Conservation (phyloP, 2,329 filamentous ascomycete genomes). For the Stagonosporopsis cucurbitacearum region DNA sequence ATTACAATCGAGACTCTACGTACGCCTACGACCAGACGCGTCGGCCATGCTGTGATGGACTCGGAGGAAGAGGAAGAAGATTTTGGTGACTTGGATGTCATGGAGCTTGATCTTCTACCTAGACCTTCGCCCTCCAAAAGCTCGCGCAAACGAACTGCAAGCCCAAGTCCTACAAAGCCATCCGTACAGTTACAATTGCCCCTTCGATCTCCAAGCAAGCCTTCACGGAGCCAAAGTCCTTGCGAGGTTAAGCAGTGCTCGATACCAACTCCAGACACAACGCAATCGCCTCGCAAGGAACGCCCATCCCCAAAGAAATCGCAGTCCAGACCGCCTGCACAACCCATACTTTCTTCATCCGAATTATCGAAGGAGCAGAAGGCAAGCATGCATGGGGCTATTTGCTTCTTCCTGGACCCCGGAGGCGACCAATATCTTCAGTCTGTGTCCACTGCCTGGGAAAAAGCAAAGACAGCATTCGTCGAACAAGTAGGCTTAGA, state of each 20-base stretch:
- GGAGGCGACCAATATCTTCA: conserved; percentile 35
- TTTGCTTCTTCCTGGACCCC: conserved; percentile 34
- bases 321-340: conserved; percentile 5
- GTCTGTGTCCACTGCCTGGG: conserved; percentile 28
- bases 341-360: conserved; percentile 26
- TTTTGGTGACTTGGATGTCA: conserved; percentile 36
- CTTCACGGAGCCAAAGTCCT: conserved; percentile 23
- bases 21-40: conserved; percentile 25
- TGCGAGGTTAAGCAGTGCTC: conserved; percentile 23
- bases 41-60: conserved; percentile 34
- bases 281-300: conserved; percentile 23
- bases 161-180: conserved; percentile 16
- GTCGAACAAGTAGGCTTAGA: conserved; percentile 31
- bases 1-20: conserved; percentile 4
- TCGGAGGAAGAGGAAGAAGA: conserved; percentile 42
- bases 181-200: conserved; percentile 24
- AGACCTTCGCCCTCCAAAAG: conserved; percentile 20
- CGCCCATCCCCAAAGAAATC: conserved; percentile 21
- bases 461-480: conserved; percentile 34
- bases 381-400: conserved; percentile 23
- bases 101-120: conserved; percentile 29
- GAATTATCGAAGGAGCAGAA: conserved; percentile 38
- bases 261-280: conserved; percentile 28
- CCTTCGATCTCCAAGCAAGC: conserved; percentile 38
- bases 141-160: conserved; percentile 22